These are phyloP conservation scores for Colletotrichum australisinense DNA, from an alignment of 2,329 filamentous ascomycete species.

Conservation along the genomic window DNA sequence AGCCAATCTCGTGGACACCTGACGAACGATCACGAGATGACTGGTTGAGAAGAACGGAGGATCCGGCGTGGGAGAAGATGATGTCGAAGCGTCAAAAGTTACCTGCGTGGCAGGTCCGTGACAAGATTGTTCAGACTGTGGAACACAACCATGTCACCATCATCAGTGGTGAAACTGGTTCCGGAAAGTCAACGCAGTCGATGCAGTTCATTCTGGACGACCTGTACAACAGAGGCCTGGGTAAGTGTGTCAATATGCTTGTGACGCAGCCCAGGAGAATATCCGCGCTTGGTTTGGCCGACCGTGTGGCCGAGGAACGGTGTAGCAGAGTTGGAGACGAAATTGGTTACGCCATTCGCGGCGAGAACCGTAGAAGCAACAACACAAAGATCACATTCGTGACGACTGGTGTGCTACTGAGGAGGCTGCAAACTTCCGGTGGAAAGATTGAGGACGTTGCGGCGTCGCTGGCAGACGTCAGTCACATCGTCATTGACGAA, in stretches of 20 bases:
- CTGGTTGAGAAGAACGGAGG: constrained; percentile 77
- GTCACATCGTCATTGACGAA: constrained; percentile 95
- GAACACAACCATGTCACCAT: constrained; percentile 88
- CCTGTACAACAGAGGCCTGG: constrained; percentile 80
- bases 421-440: constrained; percentile 90
- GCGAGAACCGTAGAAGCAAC: constrained; percentile 81
- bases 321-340: constrained; percentile 86
- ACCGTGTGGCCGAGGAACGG: constrained; percentile 93
- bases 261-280: constrained; percentile 97
- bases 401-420: constrained; percentile 91
- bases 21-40: constrained; percentile 70
- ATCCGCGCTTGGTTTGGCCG: constrained; percentile 91
- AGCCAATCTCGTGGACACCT: constrained; percentile 72
- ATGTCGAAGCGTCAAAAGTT: constrained; percentile 76
- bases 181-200: constrained; percentile 95
- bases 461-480: constrained; percentile 86
- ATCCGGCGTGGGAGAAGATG: constrained; percentile 78
- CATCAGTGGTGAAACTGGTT: constrained; percentile 96
- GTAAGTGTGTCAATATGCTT: constrained; percentile 86
- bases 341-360: constrained; percentile 91
- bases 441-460: constrained; percentile 83
- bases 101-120: constrained; percentile 88
- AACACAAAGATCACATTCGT: constrained; percentile 94
- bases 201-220: constrained; percentile 97
- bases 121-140: constrained; percentile 82